These are phyloP conservation scores for Miamiensis avidus DNA, from an alignment of 169 alveolate species.

Conservation along the genomic window DNA sequence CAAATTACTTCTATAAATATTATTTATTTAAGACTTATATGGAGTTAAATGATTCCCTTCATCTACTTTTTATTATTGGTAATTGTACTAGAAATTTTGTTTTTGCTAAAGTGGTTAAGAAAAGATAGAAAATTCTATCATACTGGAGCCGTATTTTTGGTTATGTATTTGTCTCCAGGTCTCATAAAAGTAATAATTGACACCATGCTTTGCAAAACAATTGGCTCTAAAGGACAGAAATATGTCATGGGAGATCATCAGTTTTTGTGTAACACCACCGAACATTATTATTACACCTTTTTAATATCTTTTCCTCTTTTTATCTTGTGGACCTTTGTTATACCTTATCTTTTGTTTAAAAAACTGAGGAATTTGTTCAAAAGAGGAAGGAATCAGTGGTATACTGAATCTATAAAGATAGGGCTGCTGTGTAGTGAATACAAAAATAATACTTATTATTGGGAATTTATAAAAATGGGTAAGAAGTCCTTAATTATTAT, in stretches of 20 bases:
- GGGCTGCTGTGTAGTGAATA: not conserved
- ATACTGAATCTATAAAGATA: not conserved
- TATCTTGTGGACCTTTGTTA: not conserved
- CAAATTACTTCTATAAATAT: too few relatives aligned
- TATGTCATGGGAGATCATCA: not conserved
- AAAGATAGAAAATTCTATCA: not conserved
- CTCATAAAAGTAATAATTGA: too few relatives aligned
- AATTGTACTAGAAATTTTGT: not conserved
- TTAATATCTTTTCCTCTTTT: not conserved
- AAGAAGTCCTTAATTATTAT: not conserved
- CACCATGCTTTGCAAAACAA: not conserved
- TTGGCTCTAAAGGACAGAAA: not conserved
- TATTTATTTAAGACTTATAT: not conserved
- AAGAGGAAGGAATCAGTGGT: not conserved
- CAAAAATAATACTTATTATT: too few relatives aligned
- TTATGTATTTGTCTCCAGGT: not conserved
- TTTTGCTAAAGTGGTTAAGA: not conserved
- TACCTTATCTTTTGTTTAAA: not conserved
- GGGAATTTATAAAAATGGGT: not conserved
- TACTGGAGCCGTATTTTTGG: not conserved
- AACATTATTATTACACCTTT: not conserved
- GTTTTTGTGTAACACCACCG: not conserved
- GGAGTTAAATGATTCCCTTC: not conserved
- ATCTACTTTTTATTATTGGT: too few relatives aligned
- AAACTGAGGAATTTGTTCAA: too few relatives aligned